Conservation (phyloP, 139 green algal species). For the Volvox africanus region DNA sequence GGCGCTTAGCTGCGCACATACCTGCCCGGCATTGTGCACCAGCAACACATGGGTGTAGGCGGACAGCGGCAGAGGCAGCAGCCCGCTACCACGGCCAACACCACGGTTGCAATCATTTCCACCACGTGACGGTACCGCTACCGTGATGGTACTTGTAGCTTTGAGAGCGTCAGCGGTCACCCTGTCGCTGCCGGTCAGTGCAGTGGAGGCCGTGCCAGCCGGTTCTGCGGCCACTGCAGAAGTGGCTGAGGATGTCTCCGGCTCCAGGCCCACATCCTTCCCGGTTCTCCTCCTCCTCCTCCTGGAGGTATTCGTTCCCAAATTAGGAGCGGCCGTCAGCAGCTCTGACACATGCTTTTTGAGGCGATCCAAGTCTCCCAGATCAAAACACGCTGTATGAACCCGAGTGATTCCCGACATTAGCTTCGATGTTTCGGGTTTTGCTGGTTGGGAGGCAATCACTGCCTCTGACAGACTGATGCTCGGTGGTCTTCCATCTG, state of each 20-base stretch:
- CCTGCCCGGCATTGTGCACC: slow-evolving; percentile 44
- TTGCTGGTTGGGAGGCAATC: too few relatives aligned
- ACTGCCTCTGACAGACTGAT: too few relatives aligned
- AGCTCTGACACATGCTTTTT: not conserved
- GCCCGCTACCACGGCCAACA: not conserved
- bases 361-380: slow-evolving; percentile 14
- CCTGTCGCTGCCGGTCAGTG: too few relatives aligned
- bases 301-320: too few relatives aligned
- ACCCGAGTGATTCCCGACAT: not conserved
- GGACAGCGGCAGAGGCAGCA: slow-evolving; percentile 7
- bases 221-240: not conserved
- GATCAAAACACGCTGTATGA: not conserved
- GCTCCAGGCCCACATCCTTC: not conserved
- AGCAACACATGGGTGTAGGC: slow-evolving; percentile 36
- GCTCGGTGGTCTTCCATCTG: too few relatives aligned
- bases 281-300: not conserved
- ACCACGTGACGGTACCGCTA: not conserved
- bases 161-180: too few relatives aligned
- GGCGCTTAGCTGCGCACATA: not conserved
- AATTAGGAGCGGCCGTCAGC: not conserved
- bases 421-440: not conserved
- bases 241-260: too few relatives aligned
- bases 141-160: too few relatives aligned
- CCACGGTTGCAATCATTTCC: not conserved
- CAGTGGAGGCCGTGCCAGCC: too few relatives aligned